A percentile compares a stretch with the other conserved stretches of the same genome.
Conservation (phyloP, 331 rosid species). For the Stylosanthes scabra region DNA sequence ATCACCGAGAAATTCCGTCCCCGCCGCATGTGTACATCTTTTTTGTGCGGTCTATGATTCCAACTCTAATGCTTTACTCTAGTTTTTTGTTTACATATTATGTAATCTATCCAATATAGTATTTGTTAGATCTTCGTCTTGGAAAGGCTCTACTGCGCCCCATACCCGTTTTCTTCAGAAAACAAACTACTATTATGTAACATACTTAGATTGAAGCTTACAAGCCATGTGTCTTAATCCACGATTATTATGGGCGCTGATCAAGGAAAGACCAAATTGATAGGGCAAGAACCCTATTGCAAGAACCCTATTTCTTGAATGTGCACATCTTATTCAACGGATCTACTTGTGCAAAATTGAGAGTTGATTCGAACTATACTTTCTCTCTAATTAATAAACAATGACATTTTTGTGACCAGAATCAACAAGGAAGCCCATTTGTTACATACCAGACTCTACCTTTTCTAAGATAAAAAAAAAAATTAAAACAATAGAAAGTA, state of each 20-base stretch:
- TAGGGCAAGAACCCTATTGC: neutral
- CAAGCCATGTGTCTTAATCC: neutral
- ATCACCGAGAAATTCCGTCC: conserved; percentile 15
- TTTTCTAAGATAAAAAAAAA: conserved; percentile 44
- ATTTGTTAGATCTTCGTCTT: conserved; percentile 16
- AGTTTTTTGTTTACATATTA: conserved; percentile 21
- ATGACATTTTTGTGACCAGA: conserved; percentile 29
- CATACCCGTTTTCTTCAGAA: neutral
- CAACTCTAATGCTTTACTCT: neutral
- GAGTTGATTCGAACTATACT: neutral
- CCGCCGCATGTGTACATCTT: conserved; percentile 41
- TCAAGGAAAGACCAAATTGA: too few relatives aligned
- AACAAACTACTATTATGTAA: neutral
- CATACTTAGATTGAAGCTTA: neutral
- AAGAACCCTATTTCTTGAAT: conserved; percentile 21
- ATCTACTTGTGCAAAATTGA: neutral
- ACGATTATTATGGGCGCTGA: neutral
- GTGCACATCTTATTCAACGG: conserved; percentile 9
- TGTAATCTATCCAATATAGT: conserved; percentile 31
- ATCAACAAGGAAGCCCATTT: conserved; percentile 30
- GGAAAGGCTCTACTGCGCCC: neutral
- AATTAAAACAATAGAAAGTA: conserved; percentile 38
- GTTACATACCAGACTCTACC: conserved; percentile 43
- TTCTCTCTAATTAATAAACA: conserved; percentile 17
- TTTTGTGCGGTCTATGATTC: conserved; percentile 38